Percentiles rank a stretch among this genome's conserved stretches.
Conservation (phyloP, 495 filamentous ascomycete species). For the Xylaria grammica region DNA sequence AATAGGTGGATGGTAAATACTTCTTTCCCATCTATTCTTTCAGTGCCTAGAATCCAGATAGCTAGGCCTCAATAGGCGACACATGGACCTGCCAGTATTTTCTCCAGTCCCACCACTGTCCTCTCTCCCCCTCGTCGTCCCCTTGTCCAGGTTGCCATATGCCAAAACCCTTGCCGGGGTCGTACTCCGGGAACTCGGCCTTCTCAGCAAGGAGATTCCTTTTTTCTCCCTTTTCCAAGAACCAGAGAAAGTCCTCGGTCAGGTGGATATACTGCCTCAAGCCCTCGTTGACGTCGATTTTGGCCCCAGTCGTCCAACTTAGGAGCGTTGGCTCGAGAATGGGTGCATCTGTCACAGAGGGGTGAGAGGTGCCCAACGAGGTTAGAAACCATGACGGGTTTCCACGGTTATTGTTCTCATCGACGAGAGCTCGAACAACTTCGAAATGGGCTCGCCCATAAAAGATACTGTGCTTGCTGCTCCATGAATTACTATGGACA, state of each 20-base stretch:
- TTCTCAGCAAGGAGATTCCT: constrained; percentile 41
- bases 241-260: constrained; percentile 50
- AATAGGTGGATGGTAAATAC: not conserved
- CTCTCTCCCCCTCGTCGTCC: constrained; percentile 31
- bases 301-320: constrained; percentile 54
- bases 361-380: constrained; percentile 54
- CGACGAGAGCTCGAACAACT: constrained; percentile 52
- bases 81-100: constrained; percentile 50
- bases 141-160: constrained; percentile 45
- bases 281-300: constrained; percentile 46
- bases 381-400: constrained; percentile 59
- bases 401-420: constrained; percentile 40
- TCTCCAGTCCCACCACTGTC: constrained; percentile 43
- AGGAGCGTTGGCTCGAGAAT: constrained; percentile 55
- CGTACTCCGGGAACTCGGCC: constrained; percentile 46
- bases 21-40: not conserved
- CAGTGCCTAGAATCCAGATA: not conserved
- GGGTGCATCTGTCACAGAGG: constrained; percentile 59
- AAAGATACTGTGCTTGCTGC: constrained; percentile 48
- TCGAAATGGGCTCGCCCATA: constrained; percentile 59
- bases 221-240: constrained; percentile 39
- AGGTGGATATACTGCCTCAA: constrained; percentile 52
- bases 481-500: constrained; percentile 59
- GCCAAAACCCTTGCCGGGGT: constrained; percentile 39
- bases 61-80: constrained; percentile 26